Evolutionary conservation across 371 early-diverging fungal genomes (phyloP).

Genomic region (Zychaea mexicana): DNA sequence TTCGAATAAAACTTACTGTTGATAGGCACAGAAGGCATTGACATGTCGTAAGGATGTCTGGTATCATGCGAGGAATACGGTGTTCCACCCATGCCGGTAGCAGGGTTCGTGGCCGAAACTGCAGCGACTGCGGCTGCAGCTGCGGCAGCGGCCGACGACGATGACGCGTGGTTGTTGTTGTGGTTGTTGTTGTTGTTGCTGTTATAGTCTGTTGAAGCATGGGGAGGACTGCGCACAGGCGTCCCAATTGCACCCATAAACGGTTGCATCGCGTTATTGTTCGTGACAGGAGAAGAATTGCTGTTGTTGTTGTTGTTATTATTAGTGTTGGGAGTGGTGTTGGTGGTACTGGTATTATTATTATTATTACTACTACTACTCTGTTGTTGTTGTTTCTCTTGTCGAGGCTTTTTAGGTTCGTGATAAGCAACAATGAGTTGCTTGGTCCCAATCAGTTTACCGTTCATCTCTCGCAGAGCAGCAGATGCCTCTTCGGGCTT

Average conservation of each 20-base stretch:
- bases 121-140: slow-evolving; percentile 7
- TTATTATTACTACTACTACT: too few relatives aligned
- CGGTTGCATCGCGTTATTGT: background rate
- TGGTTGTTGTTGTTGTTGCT: background rate
- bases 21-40: slow-evolving; percentile 12
- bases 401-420: slow-evolving; percentile 44
- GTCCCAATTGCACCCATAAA: slow-evolving; percentile 10
- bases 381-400: slow-evolving; percentile 33
- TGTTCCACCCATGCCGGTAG: slow-evolving; percentile 5
- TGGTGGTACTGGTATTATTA: background rate
- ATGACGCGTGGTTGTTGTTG: background rate
- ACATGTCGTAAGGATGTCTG: slow-evolving; percentile 18
- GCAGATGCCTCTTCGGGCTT: slow-evolving; percentile 38
- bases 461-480: slow-evolving; percentile 43
- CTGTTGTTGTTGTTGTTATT: slow-evolving; percentile 9
- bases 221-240: slow-evolving; percentile 12
- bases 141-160: background rate
- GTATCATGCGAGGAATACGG: slow-evolving; percentile 9
- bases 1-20: slow-evolving; percentile 13
- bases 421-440: slow-evolving; percentile 43
- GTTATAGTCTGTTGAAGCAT: slow-evolving; percentile 5
- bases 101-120: slow-evolving; percentile 7
- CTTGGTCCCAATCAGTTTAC: slow-evolving; percentile 28
- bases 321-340: slow-evolving; percentile 5
- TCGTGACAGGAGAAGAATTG: slow-evolving; percentile 12